A percentile compares a stretch with the other conserved stretches of the same genome.
Conservation (phyloP, 495 filamentous ascomycete species). For the Polyplosphaeria fusca region DNA sequence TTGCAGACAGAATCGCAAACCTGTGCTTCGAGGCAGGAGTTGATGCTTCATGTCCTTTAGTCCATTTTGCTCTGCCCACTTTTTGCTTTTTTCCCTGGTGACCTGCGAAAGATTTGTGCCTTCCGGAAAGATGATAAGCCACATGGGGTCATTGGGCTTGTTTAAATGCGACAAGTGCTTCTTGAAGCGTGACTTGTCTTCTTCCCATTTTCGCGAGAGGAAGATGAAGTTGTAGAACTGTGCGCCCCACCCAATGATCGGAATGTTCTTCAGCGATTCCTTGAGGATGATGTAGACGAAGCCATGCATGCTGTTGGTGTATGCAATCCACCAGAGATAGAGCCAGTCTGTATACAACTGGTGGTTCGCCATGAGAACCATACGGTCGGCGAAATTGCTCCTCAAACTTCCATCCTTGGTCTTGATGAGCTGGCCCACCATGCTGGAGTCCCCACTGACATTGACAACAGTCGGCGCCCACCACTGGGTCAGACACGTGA, state of each 20-base stretch:
- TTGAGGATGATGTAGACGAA: conserved; percentile 46
- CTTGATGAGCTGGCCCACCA: conserved; percentile 41
- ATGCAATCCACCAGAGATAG: conserved; percentile 47
- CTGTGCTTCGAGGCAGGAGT: conserved; percentile 43
- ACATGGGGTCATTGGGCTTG: conserved; percentile 43
- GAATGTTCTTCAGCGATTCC: conserved; percentile 43
- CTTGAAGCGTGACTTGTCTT: conserved; percentile 39
- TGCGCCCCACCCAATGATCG: conserved; percentile 43
- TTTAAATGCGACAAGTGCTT: conserved; percentile 39
- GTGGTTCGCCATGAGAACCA: conserved; percentile 47
- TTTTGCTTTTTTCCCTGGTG: conserved; percentile 39
- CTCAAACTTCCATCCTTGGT: conserved; percentile 42
- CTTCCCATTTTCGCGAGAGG: conserved; percentile 42
- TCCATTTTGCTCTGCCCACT: conserved; percentile 43
- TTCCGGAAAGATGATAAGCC: conserved; percentile 46
- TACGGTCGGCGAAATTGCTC: conserved; percentile 42
- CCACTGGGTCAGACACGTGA: conserved; percentile 45
- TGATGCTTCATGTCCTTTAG: conserved; percentile 45
- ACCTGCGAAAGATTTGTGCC: conserved; percentile 41
- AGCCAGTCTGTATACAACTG: conserved; percentile 47
- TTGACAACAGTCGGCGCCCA: conserved; percentile 43
- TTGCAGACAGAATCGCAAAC: conserved; percentile 43
- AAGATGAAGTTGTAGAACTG: conserved; percentile 48
- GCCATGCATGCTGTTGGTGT: conserved; percentile 46
- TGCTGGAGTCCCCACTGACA: conserved; percentile 43